Evolutionary conservation across 306 rosid genomes (phyloP).

Genomic region (Dryas octopetala): DNA sequence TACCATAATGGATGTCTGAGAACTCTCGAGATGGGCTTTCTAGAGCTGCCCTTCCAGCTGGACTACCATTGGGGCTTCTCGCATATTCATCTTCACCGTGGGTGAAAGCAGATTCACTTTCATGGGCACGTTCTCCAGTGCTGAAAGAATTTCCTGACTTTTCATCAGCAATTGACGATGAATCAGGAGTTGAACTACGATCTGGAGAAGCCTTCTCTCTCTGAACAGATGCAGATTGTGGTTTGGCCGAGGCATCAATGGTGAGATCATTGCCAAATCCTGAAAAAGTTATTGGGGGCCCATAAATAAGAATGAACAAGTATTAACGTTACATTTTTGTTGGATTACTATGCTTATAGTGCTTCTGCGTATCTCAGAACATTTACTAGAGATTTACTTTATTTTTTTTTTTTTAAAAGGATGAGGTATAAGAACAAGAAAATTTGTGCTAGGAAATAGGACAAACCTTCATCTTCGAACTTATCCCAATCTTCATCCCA

Average conservation of each 20-base stretch:
- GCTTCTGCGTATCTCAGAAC: not conserved
- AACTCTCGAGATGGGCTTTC: conserved; percentile 68
- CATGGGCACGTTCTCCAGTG: conserved; percentile 49
- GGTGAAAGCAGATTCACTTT: conserved; percentile 58
- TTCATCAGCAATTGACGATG: conserved; percentile 50
- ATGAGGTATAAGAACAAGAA: not conserved
- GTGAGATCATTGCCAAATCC: conserved; percentile 82
- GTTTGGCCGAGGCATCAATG: conserved; percentile 45
- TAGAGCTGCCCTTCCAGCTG: conserved; percentile 53
- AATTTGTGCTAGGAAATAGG: not conserved
- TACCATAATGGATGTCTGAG: conserved; percentile 50
- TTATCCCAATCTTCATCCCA: conserved; percentile 99
- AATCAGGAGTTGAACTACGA: conserved; percentile 47
- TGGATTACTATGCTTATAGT: conserved; percentile 22
- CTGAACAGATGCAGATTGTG: conserved; percentile 39
- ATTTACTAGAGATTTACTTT: not conserved
- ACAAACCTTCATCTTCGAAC: conserved; percentile 93
- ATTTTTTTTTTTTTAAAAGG: too few relatives aligned
- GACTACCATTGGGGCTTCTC: conserved; percentile 75
- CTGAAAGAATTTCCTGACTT: conserved; percentile 38
- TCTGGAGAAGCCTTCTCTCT: conserved; percentile 50
- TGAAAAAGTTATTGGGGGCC: conserved; percentile 32
- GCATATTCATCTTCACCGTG: conserved; percentile 66
- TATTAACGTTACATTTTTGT: not conserved
- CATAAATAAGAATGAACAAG: conserved; percentile 6